Evolutionary conservation across 2,329 filamentous ascomycete genomes (phyloP).

Genomic region (Colletotrichum sp.): DNA sequence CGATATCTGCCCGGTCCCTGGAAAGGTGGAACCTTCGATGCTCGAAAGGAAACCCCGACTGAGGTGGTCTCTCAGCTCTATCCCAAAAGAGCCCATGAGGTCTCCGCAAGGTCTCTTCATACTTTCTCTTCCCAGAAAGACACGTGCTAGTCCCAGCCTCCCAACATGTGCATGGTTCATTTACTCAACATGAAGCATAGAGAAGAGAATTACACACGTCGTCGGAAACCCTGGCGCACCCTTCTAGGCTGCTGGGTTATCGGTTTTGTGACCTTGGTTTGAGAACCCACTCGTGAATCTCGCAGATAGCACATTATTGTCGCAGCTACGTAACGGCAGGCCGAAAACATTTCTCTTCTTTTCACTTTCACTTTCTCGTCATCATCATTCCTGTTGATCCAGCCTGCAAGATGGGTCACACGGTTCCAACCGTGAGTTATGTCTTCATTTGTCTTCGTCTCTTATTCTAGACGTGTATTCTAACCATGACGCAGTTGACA

Average conservation of each 20-base stretch:
- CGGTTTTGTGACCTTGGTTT: neutral
- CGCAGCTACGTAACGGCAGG: neutral
- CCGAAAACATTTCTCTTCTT: neutral
- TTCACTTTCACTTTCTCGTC: neutral
- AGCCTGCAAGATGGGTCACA: neutral
- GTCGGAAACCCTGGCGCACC: neutral
- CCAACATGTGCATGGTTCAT: neutral
- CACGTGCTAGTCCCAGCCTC: neutral
- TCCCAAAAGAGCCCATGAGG: neutral
- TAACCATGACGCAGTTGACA: neutral
- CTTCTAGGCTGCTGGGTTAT: neutral
- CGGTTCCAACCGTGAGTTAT: neutral
- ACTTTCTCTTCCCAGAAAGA: neutral
- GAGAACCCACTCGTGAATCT: neutral
- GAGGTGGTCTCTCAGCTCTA: neutral
- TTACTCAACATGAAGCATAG: neutral
- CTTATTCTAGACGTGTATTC: neutral
- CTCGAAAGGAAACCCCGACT: neutral
- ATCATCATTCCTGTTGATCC: fast-evolving
- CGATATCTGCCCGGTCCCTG: neutral
- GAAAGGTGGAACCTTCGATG: neutral
- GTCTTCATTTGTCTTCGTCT: neutral
- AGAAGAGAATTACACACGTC: neutral
- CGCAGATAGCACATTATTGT: neutral
- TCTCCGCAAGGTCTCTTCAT: neutral